Percentiles rank a stretch among this genome's conserved stretches.
These are phyloP conservation scores for Sclerotinia glacialis DNA, from an alignment of 2,329 filamentous ascomycete species.

Conservation along the genomic window DNA sequence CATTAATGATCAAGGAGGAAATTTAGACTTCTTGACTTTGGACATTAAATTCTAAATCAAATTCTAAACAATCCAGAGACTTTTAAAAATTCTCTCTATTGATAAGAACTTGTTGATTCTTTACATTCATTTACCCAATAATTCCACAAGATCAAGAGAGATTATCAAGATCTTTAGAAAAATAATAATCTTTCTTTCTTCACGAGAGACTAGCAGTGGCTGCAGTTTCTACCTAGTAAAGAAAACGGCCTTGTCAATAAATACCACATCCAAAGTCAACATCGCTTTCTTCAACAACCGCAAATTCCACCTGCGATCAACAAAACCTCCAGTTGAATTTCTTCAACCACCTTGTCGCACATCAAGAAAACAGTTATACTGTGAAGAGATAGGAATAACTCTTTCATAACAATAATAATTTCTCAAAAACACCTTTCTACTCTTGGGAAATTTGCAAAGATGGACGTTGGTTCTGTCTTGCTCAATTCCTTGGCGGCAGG, in stretches of 20 bases:
- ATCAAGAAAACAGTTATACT: not conserved
- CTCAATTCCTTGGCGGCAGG: slow-evolving; percentile 93
- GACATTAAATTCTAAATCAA: slow-evolving; percentile 22
- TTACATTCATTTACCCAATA: slow-evolving; percentile 30
- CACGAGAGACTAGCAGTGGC: not conserved
- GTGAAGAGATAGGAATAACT: not conserved
- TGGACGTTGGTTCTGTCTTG: slow-evolving; percentile 98
- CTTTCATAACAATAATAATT: not conserved
- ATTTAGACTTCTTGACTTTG: slow-evolving; percentile 7
- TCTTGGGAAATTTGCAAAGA: slow-evolving; percentile 48
- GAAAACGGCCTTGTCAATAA: not conserved
- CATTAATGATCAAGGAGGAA: slow-evolving; percentile 10
- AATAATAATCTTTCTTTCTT: slow-evolving; percentile 6
- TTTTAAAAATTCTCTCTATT: slow-evolving; percentile 12
- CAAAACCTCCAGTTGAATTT: not conserved
- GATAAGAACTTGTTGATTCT: slow-evolving; percentile 25
- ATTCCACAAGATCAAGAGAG: not conserved
- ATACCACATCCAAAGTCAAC: slow-evolving; percentile 19
- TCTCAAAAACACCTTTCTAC: not conserved
- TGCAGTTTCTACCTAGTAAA: not conserved
- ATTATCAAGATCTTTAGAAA: not conserved
- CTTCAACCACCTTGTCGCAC: slow-evolving; percentile 10
- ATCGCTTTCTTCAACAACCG: slow-evolving; percentile 18
- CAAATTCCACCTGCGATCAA: slow-evolving; percentile 18
- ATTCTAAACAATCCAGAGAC: slow-evolving; percentile 6